phyloP scores from a whole-genome alignment of 2,329 filamentous ascomycete species.

The Tolypocladium paradoxum region DNA sequence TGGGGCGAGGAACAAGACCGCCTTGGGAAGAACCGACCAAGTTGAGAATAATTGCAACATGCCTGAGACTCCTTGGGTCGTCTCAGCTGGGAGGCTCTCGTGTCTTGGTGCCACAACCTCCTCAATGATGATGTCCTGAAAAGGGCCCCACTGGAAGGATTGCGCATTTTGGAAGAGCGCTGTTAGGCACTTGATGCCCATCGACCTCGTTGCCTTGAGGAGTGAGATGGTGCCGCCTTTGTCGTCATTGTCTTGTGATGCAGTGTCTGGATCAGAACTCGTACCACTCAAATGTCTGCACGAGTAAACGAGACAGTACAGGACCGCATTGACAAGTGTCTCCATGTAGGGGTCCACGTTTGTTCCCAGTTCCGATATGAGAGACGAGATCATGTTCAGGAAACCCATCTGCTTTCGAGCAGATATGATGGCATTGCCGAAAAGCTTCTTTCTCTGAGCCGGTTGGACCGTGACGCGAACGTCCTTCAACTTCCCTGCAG shows the following conservation, averaged over 20 bases:
- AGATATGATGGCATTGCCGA: conserved; percentile 50
- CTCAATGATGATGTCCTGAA: conserved; percentile 58
- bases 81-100: conserved; percentile 70
- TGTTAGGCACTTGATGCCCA: conserved; percentile 73
- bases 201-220: conserved; percentile 54
- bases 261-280: conserved; percentile 20
- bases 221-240: conserved; percentile 43
- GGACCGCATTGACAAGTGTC: conserved; percentile 61
- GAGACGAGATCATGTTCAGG: conserved; percentile 79
- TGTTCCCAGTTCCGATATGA: conserved; percentile 74
- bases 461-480: conserved; percentile 46
- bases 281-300: conserved; percentile 45
- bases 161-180: conserved; percentile 66
- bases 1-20: conserved; percentile 53
- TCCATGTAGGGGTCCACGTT: conserved; percentile 58
- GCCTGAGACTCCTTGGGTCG: conserved; percentile 78
- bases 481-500: conserved; percentile 58
- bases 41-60: conserved; percentile 70
- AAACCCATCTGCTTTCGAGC: conserved; percentile 80
- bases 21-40: conserved; percentile 61
- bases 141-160: conserved; percentile 60
- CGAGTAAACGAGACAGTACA: conserved; percentile 70
- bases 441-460: conserved; percentile 35
- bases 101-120: conserved; percentile 71
- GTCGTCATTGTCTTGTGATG: conserved; percentile 29